Conservation (phyloP, 1,139 yeast genomes). For the Scheffersomyces quercinus region DNA sequence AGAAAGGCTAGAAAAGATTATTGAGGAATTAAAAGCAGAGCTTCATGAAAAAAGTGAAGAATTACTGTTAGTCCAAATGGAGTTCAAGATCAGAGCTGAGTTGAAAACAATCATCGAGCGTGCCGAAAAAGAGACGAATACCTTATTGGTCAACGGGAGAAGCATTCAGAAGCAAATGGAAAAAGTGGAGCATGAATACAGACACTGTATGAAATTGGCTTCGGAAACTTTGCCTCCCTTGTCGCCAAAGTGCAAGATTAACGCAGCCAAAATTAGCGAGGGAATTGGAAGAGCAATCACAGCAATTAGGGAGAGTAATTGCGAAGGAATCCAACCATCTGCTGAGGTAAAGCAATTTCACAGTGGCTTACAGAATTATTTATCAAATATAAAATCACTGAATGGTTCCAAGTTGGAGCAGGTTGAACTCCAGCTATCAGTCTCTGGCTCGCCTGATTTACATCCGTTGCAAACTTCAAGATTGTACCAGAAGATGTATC, state of each 20-base stretch:
- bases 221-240: neutral
- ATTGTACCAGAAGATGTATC: slow-evolving; percentile 12
- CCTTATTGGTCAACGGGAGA: neutral
- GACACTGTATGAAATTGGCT: neutral
- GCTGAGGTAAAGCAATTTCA: neutral
- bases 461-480: slow-evolving; percentile 3
- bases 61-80: slow-evolving; percentile 3
- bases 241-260: neutral
- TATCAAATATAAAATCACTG: neutral
- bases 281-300: slow-evolving; percentile 7
- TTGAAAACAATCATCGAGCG: slow-evolving; percentile 10
- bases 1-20: neutral
- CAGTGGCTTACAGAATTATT: neutral
- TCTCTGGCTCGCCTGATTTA: neutral
- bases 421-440: neutral
- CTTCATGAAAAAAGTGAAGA: slow-evolving; percentile 8
- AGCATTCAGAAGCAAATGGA: neutral
- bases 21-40: slow-evolving; percentile 2
- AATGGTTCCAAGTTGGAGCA: neutral
- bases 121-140: slow-evolving; percentile 6
- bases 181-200: neutral
- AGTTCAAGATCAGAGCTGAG: slow-evolving; percentile 4
- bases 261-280: slow-evolving; percentile 5
- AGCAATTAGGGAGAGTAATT: neutral
- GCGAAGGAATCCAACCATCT: neutral